Conservation (phyloP, 2,329 filamentous ascomycete genomes). For the Boeremia lycopersici region DNA sequence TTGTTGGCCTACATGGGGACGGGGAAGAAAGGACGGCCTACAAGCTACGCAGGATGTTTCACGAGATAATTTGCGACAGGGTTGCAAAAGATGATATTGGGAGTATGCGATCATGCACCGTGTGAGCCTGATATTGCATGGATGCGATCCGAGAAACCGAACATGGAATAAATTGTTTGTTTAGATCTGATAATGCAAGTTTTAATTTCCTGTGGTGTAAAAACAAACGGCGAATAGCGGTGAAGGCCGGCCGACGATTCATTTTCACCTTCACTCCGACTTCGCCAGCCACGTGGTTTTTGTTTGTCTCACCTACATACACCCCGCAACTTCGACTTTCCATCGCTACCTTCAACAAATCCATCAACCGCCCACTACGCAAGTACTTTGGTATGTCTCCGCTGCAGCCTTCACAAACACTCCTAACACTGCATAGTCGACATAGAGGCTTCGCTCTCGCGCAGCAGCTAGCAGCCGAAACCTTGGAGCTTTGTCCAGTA, state of each 20-base stretch:
- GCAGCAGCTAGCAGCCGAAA: neutral
- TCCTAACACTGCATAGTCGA: neutral
- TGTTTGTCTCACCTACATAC: neutral
- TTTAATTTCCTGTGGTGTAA: no score
- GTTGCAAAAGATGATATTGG: no score
- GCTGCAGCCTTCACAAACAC: neutral
- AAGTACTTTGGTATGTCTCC: neutral
- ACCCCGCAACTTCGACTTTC: neutral
- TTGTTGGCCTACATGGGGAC: no score
- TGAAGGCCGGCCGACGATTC: neutral
- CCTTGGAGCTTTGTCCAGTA: no score
- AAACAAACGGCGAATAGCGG: neutral
- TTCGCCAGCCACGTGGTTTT: conserved; percentile 2
- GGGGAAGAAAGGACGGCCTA: no score
- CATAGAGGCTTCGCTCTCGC: neutral
- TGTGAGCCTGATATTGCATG: no score
- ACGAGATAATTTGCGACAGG: neutral
- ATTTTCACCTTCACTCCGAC: conserved; percentile 5
- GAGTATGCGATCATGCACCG: no score
- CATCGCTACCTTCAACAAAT: neutral
- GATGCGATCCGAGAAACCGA: no score
- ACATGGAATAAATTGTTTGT: no score
- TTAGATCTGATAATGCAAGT: neutral
- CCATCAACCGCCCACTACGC: neutral
- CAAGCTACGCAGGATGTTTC: neutral